Base-by-base conservation (phyloP, 2,329 filamentous ascomycete species). In the Paracorniculantispora psalliotae region DNA sequence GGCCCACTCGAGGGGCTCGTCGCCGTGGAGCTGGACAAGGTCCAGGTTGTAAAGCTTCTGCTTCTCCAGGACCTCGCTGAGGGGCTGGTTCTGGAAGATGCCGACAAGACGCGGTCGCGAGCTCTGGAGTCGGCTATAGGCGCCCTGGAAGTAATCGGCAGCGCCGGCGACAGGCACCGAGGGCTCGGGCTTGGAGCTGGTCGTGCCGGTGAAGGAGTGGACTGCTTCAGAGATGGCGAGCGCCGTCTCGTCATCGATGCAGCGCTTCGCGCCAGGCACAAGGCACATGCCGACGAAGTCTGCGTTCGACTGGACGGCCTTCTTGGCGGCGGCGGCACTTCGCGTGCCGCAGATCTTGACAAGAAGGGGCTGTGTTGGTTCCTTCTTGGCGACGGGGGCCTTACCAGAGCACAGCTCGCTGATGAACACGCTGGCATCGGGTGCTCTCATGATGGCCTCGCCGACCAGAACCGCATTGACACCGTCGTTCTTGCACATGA, bases 301-400 rank as follows among this genome's bases (percentile, higher is more conserved):
- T 33, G 94, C 94, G 26, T 92, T 92, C 41, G 91, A 88, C 69
- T 92, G 86, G 49, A 96, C 85, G 17, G 94, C 94, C 62, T 86
- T 83, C 58, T 84, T 79, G 6, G 94, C 94, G 17, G 88, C 91
- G 69, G 96, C 91, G 10, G 87, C 81, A 61, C 85, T 91, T 60
- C 93, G 84, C 9, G 92, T 97, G 6, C 94, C 94, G 71, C 94
- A 99, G 25, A 99, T 96, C 77, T 99, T 99, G 64, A 97, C 92
- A 30, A 94, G 79, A 1, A 91, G 78, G 21, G 79, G 72, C 17
- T 75, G 73, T 28, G 73, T 63, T 26, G 65, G 68, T n/a, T 68
- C 67, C 30, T 69, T 70, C 55, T 68, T 77, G 54, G 64, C 67
- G 19, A 69, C 64, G 7, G 72, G 66, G 5, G 76, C 69, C 15